Percentiles rank a stretch among this genome's conserved stretches.
Evolutionary conservation across 2,329 filamentous ascomycete species (phyloP).

Genomic region (Fusarium oxysporum): DNA sequence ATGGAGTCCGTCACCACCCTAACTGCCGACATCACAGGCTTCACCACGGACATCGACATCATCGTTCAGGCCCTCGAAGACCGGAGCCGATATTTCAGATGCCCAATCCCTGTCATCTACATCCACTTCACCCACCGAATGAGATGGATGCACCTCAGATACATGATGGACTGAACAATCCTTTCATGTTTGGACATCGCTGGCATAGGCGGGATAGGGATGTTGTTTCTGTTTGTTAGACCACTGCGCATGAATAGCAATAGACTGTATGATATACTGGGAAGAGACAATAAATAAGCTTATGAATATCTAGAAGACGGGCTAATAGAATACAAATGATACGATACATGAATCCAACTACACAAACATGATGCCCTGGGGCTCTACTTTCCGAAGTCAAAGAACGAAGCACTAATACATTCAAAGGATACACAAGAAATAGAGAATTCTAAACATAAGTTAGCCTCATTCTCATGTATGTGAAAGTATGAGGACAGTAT

Average conservation of each 20-base stretch:
- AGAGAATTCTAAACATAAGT: background rate
- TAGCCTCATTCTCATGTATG: background rate
- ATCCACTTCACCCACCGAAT: conserved; percentile 7
- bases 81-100: conserved; percentile 8
- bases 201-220: background rate
- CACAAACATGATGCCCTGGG: background rate
- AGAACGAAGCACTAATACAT: conserved; percentile 20
- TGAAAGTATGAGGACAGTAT: background rate
- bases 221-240: background rate
- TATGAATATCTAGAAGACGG: background rate
- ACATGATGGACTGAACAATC: background rate
- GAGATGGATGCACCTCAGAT: conserved; percentile 46
- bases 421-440: conserved; percentile 22
- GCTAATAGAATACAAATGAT: background rate
- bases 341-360: background rate
- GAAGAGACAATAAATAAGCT: background rate
- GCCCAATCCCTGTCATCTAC: background rate
- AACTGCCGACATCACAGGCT: conserved; percentile 14
- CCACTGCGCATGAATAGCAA: background rate
- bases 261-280: background rate
- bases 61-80: background rate
- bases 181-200: background rate
- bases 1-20: background rate
- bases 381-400: background rate
- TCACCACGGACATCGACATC: background rate